Base-by-base conservation (phyloP, 495 filamentous ascomycete genomes). In the Cryomyces minteri region DNA sequence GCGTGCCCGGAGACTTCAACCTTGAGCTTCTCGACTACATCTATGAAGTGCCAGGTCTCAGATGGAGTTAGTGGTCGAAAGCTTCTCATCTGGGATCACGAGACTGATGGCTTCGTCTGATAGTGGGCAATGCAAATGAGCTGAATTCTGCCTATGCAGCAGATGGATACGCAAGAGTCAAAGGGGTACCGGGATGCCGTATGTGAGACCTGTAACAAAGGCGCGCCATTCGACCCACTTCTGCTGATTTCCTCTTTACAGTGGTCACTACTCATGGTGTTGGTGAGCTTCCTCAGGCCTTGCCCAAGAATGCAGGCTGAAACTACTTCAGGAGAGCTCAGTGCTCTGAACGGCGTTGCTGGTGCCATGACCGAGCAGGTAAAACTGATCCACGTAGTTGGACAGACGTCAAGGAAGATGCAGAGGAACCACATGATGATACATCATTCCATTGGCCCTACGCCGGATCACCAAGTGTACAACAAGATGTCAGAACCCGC, bases 221-320 rank as follows among this genome's bases (percentile, higher is more conserved):
- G 1, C 18, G 18, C 18, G 18, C 18, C 1, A 25, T 25, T 25
- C 18, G 18, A 25, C 18, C 18, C 18, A 25, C 18, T 2, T 25
- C 2, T 25, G 18, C 18, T 25, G 18, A 25, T 25, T 1, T 25
- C 18, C 18, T 25, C 18, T 25, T 25, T 25, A 48, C 47, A 31
- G 42, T 58, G 9, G 55, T 65, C 7, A 65, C 62, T 6, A 65
- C 62, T 30, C 60, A 63, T 45, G 62, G 62, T 7, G 62, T 65
- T 32, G 18, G 61, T 47, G 49, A 44, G 31, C 40, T 42, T 31
- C 6, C 10, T 39, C n/a, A 25, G 28, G 5, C n/a, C 1, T 31
- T 42, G 29, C 40, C n/a, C 8, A 39, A 40, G 29, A 8, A 30
- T 40, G 18, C 41, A 32, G 25, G 9, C 14, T 40, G 1, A 3